Percentiles rank a stretch among this genome's conserved stretches.
phyloP scores from a whole-genome alignment of 345 rosid species.

The Hevea brasiliensis region DNA sequence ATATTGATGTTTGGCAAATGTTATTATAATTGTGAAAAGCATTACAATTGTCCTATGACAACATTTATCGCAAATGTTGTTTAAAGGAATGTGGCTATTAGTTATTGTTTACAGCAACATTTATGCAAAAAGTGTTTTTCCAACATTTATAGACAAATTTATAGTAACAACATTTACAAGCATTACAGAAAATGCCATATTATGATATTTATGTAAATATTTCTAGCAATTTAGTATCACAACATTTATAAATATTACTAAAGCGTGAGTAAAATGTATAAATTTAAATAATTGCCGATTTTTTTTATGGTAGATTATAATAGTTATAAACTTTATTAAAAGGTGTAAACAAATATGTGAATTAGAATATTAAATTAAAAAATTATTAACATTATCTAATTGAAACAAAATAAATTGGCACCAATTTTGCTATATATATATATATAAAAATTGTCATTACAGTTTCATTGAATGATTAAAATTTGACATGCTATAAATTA shows the following conservation, averaged over 20 bases:
- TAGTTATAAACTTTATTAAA: no score
- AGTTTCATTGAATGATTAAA: no score
- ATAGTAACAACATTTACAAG: neutral
- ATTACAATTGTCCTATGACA: neutral
- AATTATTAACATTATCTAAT: neutral
- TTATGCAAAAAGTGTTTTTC: no score
- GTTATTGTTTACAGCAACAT: no score
- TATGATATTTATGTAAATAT: neutral
- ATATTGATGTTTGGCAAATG: no score
- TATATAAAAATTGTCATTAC: neutral
- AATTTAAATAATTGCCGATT: no score
- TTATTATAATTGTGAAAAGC: no score
- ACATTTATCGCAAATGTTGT: neutral
- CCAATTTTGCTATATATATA: no score
- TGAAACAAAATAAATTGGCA: neutral
- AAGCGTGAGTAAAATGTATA: neutral
- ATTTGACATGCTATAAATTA: neutral
- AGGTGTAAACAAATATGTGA: neutral
- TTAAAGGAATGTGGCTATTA: neutral
- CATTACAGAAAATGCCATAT: neutral
- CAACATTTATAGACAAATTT: no score
- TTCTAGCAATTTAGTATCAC: neutral
- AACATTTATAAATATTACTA: no score
- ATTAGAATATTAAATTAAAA: neutral
- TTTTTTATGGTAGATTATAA: no score